Evolutionary conservation across 495 filamentous ascomycete species (phyloP).

Genomic region (Oidiodendron maius): DNA sequence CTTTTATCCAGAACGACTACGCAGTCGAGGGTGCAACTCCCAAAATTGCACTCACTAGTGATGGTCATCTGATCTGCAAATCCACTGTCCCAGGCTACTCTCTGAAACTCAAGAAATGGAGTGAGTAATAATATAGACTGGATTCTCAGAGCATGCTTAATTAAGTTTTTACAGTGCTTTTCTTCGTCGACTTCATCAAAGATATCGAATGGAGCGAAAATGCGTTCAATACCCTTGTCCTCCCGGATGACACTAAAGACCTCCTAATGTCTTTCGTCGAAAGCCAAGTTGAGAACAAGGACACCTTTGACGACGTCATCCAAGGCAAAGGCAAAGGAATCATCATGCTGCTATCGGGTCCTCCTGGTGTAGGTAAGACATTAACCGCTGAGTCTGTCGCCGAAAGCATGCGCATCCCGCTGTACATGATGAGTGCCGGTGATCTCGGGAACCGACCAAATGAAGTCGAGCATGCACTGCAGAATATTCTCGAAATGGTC

Average conservation of each 20-base stretch:
- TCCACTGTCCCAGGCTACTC: constrained; percentile 14
- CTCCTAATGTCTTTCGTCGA: constrained; percentile 73
- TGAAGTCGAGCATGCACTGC: constrained; percentile 64
- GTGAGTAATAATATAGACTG: constrained; percentile 45
- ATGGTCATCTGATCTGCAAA: constrained; percentile 10
- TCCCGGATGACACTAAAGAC: constrained; percentile 65
- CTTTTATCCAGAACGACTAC: constrained; percentile 1
- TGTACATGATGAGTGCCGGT: constrained; percentile 77
- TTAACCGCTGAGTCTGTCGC: constrained; percentile 81
- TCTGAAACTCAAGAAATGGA: constrained; percentile 47
- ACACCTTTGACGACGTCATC: constrained; percentile 77
- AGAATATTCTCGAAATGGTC: constrained; percentile 75
- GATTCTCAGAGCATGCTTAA: constrained; percentile 51
- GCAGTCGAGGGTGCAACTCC: background rate
- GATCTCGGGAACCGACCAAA: constrained; percentile 71
- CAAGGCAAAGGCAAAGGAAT: constrained; percentile 71
- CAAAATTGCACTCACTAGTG: background rate
- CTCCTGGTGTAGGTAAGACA: constrained; percentile 81
- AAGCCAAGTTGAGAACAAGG: constrained; percentile 65
- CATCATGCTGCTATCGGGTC: constrained; percentile 68
- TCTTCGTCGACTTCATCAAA: constrained; percentile 70
- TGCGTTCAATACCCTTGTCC: constrained; percentile 71
- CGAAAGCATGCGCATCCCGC: constrained; percentile 68
- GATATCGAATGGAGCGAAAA: constrained; percentile 76
- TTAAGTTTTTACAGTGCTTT: constrained; percentile 66